phyloP scores from a whole-genome alignment of 208 protist genomes.

The Wallacemonas rigidus region DNA sequence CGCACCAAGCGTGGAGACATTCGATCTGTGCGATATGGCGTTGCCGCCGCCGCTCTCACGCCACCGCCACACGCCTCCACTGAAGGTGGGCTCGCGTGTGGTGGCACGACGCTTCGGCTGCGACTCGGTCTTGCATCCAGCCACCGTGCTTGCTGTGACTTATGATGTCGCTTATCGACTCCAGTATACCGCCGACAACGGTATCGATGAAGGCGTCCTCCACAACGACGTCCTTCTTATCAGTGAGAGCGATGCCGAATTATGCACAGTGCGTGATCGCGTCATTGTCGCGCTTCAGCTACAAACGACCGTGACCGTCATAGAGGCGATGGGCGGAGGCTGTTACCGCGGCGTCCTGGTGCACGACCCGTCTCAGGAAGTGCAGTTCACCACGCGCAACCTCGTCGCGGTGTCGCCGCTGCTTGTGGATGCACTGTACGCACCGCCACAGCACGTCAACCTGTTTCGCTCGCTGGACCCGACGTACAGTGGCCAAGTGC shows the following conservation, averaged over 20 bases:
- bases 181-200: constrained; percentile 52
- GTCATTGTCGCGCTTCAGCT: constrained; percentile 56
- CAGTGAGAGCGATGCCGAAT: constrained; percentile 37
- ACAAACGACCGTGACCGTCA: constrained; percentile 47
- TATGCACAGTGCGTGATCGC: constrained; percentile 63
- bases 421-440: constrained; percentile 85
- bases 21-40: constrained; percentile 40
- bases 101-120: constrained; percentile 57
- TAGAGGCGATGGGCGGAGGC: constrained; percentile 51
- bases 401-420: constrained; percentile 66
- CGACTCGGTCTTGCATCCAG: constrained; percentile 38
- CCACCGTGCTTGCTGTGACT: constrained; percentile 41
- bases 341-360: constrained; percentile 88
- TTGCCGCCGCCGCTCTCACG: constrained; percentile 50
- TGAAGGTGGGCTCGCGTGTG: constrained; percentile 54
- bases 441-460: constrained; percentile 91
- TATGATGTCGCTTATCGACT: constrained; percentile 72
- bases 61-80: constrained; percentile 43
- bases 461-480: constrained; percentile 97
- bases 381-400: constrained; percentile 79
- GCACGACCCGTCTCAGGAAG: constrained; percentile 95
- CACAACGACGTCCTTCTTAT: constrained; percentile 72
- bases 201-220: constrained; percentile 54
- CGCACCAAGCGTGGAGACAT: constrained; percentile 25
- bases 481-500: constrained; percentile 66